Evolutionary conservation across 345 rosid species (phyloP), one percentile per base, ranked within the genome.

Genomic region (Brassica carinata): DNA sequence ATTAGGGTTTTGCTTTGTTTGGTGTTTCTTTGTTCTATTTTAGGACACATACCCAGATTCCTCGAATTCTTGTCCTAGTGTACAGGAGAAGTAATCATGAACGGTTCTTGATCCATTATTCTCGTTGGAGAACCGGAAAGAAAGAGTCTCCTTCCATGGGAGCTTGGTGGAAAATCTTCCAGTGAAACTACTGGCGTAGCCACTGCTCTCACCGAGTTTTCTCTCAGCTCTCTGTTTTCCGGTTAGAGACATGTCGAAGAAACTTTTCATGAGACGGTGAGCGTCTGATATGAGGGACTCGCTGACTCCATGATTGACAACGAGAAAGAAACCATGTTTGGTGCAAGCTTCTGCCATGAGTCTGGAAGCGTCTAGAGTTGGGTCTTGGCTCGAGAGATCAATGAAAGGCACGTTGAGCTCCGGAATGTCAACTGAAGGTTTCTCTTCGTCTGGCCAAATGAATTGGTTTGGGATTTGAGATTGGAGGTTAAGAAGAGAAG

Each of bases 61-160:
- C 4, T 76, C 58, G 73, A 90, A 96, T 61, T 85, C 87, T 26
- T 82, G 82, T 58, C 99, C 99, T 90, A 93, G 84, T 86, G 86
- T 85, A 69, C 79, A 65, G 3, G 75, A 70, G 40, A 92, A 81
- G 67, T 93, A 96, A 3, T 90, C 87, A 66, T 89, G 76, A 23
- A 96, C 93, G 4, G 85, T 48, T 57, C 84, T 84, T 3, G 88
- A 72, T 3, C 85, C 79, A 61, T 64, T 79, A 17, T 80, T 40
- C 61, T 86, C 90, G 11, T 89, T 90, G 1, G 87, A 87, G 79
- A 82, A 89, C 19, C 86, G 74, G 74, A 96, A 88, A 67, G 99
- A 96, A 18, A 96, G 92, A 0, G 98, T 96, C 83, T 96, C 99
- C 79, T 96, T 96, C 98, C 99, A 96, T 0, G 99, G 99, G 14